phyloP scores from a whole-genome alignment of 208 protist species.

The Trypanosoma cruzi region DNA sequence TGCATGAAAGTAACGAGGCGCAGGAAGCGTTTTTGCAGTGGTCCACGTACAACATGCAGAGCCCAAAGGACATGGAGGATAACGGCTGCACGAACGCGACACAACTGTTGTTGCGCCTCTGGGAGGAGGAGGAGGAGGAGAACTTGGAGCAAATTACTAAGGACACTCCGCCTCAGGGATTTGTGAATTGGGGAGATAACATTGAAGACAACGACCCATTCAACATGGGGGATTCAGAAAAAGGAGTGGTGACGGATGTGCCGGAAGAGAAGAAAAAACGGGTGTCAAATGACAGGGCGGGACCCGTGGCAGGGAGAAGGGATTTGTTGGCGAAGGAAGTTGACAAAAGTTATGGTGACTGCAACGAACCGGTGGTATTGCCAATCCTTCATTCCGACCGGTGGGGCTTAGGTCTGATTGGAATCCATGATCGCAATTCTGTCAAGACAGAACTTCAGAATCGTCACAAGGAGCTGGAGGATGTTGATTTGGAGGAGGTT shows the following conservation, averaged over 20 bases:
- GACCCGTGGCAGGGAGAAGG: not conserved
- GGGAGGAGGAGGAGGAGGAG: constrained; percentile 17
- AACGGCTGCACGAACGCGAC: constrained; percentile 26
- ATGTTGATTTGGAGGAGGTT: not conserved
- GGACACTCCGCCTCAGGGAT: not conserved
- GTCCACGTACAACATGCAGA: constrained; percentile 33
- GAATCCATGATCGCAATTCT: constrained; percentile 10
- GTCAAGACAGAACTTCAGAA: constrained; percentile 18
- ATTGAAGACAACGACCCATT: not conserved
- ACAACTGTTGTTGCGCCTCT: constrained; percentile 50
- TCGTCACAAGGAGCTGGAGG: constrained; percentile 19
- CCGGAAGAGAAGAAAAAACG: not conserved
- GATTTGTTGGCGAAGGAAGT: not conserved
- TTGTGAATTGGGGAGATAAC: not conserved
- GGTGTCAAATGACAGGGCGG: not conserved
- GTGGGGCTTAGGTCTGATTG: constrained; percentile 25
- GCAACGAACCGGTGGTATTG: not conserved
- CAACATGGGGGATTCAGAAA: not conserved
- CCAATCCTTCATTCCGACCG: constrained; percentile 17
- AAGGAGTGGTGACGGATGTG: not conserved
- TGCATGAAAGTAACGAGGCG: constrained; percentile 45
- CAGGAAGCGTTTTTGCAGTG: constrained; percentile 57
- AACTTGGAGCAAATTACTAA: not conserved
- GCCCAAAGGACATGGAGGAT: constrained; percentile 6
- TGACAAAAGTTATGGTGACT: not conserved